phyloP scores from a whole-genome alignment of 495 filamentous ascomycete species.

The Beverwykella pulmonaria region DNA sequence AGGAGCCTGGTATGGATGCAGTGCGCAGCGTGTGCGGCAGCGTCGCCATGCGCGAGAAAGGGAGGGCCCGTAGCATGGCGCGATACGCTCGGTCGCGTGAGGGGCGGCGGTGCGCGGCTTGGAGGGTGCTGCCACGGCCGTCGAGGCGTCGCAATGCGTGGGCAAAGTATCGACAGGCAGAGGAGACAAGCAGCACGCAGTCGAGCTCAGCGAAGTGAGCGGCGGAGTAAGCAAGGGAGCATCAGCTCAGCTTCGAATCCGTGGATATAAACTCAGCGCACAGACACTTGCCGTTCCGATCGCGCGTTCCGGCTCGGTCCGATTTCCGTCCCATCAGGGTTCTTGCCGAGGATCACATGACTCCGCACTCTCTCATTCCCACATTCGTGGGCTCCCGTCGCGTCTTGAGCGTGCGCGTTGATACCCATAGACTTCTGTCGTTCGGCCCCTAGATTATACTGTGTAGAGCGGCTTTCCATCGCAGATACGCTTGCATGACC shows the following conservation, averaged over 20 bases:
- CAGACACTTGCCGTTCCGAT: not conserved
- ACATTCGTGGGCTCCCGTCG: not conserved
- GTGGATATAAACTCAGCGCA: no score
- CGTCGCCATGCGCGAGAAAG: not conserved
- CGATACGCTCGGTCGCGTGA: not conserved
- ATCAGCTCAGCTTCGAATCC: not conserved
- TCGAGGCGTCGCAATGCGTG: no score
- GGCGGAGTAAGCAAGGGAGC: not conserved
- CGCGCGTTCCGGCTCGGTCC: slow-evolving; percentile 1
- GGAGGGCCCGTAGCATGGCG: not conserved
- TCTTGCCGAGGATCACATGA: not conserved
- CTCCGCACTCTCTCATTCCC: not conserved
- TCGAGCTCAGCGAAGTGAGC: not conserved
- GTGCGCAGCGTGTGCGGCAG: no score
- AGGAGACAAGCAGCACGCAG: no score
- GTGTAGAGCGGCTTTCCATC: no score
- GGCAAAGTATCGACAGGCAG: no score
- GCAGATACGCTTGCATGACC: no score
- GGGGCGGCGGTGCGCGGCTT: not conserved
- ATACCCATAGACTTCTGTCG: no score
- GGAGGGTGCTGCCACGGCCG: not conserved
- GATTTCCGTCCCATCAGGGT: not conserved
- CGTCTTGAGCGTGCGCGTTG: not conserved
- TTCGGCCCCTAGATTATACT: no score
- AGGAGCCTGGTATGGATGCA: not conserved